phyloP scores from a whole-genome alignment of 1,139 yeast genomes.

The Candida gigantensis region DNA sequence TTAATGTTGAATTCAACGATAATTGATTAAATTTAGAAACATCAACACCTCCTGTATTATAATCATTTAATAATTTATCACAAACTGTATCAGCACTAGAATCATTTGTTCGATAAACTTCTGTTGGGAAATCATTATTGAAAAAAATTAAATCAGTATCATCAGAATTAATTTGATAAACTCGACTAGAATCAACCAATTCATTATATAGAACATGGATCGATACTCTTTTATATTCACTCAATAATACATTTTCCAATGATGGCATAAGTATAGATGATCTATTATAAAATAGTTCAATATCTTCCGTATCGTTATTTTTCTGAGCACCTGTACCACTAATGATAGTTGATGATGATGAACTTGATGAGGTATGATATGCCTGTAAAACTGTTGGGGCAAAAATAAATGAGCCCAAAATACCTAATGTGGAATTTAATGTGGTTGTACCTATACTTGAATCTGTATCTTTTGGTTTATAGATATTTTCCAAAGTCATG shows the following conservation, averaged over 20 bases:
- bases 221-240: slow-evolving; percentile 41
- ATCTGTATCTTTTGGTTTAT: slow-evolving; percentile 9
- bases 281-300: slow-evolving; percentile 21
- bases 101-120: slow-evolving; percentile 13
- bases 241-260: slow-evolving; percentile 43
- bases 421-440: slow-evolving; percentile 24
- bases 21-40: slow-evolving; percentile 17
- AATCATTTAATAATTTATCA: slow-evolving; percentile 5
- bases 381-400: slow-evolving; percentile 26
- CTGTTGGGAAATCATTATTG: slow-evolving; percentile 16
- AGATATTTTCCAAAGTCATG: slow-evolving; percentile 8
- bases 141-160: slow-evolving; percentile 27
- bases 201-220: slow-evolving; percentile 34
- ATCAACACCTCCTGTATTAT: slow-evolving; percentile 2
- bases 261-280: slow-evolving; percentile 37
- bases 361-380: slow-evolving; percentile 12
- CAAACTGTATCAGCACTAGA: slow-evolving; percentile 11
- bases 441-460: slow-evolving; percentile 30
- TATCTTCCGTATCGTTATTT: not conserved
- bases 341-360: no score
- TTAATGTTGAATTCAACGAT: slow-evolving; percentile 32
- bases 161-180: slow-evolving; percentile 20
- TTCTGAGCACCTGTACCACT: no score
- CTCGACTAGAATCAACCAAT: slow-evolving; percentile 19
- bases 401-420: slow-evolving; percentile 24